These are phyloP conservation scores for Blastomyces parvus DNA, from an alignment of 2,329 filamentous ascomycete species.

Conservation along the genomic window DNA sequence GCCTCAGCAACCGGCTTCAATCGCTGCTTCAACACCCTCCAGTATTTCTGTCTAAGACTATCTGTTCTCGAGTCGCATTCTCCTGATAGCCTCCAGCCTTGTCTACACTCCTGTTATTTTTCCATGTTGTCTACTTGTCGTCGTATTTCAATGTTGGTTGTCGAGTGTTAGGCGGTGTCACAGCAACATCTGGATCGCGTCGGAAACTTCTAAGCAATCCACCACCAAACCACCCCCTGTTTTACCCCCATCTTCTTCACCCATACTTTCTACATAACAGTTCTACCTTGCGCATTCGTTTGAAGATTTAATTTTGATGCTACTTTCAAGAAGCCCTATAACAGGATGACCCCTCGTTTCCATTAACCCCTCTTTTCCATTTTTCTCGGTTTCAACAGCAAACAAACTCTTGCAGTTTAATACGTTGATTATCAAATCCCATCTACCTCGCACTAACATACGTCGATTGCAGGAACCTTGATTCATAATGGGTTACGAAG, in stretches of 20 bases:
- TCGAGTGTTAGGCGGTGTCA: not conserved
- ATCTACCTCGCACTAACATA: not conserved
- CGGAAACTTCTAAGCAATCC: not conserved
- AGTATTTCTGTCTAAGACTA: not conserved
- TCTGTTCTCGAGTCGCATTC: not conserved
- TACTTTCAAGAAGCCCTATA: not conserved
- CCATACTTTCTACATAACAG: not conserved
- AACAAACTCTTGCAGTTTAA: not conserved
- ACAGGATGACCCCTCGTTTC: not conserved
- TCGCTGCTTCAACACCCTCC: not conserved
- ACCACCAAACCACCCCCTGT: not conserved
- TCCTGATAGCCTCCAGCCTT: not conserved
- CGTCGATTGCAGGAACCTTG: conserved; percentile 9
- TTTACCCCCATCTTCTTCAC: not conserved
- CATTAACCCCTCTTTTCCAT: not conserved
- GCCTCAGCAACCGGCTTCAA: not conserved
- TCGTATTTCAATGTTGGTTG: not conserved
- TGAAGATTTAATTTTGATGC: not conserved
- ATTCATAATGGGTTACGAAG: conserved; percentile 94
- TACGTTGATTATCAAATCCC: not conserved
- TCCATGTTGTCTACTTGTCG: not conserved
- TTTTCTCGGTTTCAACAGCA: not conserved
- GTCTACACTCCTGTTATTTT: not conserved
- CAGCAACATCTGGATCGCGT: conserved; percentile 7
- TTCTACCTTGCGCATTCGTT: not conserved